Conservation (phyloP, 768 basidiomycete genomes). For the Chalciporus pseudorubinellus region DNA sequence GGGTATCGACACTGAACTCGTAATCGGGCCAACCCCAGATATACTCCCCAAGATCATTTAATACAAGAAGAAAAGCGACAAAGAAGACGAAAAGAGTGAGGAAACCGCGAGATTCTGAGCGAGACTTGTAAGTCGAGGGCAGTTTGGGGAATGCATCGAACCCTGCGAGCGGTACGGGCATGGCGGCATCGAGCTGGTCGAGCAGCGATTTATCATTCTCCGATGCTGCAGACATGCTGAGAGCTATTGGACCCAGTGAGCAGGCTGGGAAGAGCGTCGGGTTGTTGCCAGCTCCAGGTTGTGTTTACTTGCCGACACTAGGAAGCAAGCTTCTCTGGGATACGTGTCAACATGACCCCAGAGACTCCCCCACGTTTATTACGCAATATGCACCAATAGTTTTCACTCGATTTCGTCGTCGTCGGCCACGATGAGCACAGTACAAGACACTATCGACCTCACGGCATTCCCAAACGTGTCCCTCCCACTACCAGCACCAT, state of each 20-base stretch:
- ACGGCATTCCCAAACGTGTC: background rate
- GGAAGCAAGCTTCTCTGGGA: background rate
- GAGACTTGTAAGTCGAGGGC: slow-evolving; percentile 74
- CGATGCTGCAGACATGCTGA: slow-evolving; percentile 12
- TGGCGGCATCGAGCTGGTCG: slow-evolving; percentile 60
- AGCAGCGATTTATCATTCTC: slow-evolving; percentile 40
- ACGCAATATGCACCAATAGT: slow-evolving; percentile 14
- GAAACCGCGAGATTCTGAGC: slow-evolving; percentile 78
- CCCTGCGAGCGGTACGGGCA: slow-evolving; percentile 50
- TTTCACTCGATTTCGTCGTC: slow-evolving; percentile 7
- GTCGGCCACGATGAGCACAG: slow-evolving; percentile 21
- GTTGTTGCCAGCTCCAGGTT: background rate
- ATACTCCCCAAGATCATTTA: slow-evolving; percentile 89
- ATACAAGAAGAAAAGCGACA: slow-evolving; percentile 67
- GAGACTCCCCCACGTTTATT: slow-evolving; percentile 11
- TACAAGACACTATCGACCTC: slow-evolving; percentile 7
- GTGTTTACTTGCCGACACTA: slow-evolving; percentile 11
- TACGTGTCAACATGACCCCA: slow-evolving; percentile 12
- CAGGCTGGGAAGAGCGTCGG: background rate
- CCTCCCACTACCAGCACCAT: background rate
- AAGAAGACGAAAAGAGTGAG: slow-evolving; percentile 70
- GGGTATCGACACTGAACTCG: slow-evolving; percentile 81
- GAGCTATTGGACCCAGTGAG: background rate
- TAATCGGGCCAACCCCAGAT: slow-evolving; percentile 93
- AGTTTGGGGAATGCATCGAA: slow-evolving; percentile 91